Base-by-base conservation (phyloP, 352 stramenopile species). In the Pythium dissotocum region DNA sequence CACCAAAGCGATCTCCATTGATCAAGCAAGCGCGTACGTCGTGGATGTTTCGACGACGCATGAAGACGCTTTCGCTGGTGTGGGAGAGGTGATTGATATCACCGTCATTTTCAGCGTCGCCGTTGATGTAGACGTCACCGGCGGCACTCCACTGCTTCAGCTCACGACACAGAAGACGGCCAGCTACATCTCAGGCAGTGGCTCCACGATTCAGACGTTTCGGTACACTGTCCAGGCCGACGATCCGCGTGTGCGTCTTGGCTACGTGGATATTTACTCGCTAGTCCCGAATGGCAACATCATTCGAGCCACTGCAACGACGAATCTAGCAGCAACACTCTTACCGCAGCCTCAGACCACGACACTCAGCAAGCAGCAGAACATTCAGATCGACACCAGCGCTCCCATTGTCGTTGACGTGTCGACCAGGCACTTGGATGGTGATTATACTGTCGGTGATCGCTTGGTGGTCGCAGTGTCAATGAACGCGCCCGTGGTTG, bases 11-110 rank as follows among this genome's bases (percentile, higher is more conserved):
- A 87, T 94, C 24, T 63, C 75, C 0, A 90, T 93, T 26, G 58
- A 86, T 12, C 85, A 90, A 61, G 42, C 21, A 0, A 83, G 80
- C n/a, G 77, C 72, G 28, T 65, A 46, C 14, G 65, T 90, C 10
- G 49, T 44, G 1, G 33, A 64, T 9, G 72, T 93, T 3, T 72
- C 64, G 6, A 87, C 72, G 2, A 67, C 72, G 0, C 80, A 87
- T 36, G 84, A 87, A 72, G 78, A 87, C 48, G 83, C 63, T 8
- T 87, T 65, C 0, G 77, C 75, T 10, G 85, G 81, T 1, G 75
- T 78, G 35, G 87, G 87, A 2, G 83, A 94, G 51, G 66, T 78
- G 12, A 71, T 94, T n/a, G 67, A 85, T n/a, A 59, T 94, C 16
- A n/a, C 73, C 0, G 67, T 93, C 0, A 44, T 56, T 0, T 93